Base-by-base conservation (phyloP, 1,284 basidiomycete species). In the Heliocybe sulcata region DNA sequence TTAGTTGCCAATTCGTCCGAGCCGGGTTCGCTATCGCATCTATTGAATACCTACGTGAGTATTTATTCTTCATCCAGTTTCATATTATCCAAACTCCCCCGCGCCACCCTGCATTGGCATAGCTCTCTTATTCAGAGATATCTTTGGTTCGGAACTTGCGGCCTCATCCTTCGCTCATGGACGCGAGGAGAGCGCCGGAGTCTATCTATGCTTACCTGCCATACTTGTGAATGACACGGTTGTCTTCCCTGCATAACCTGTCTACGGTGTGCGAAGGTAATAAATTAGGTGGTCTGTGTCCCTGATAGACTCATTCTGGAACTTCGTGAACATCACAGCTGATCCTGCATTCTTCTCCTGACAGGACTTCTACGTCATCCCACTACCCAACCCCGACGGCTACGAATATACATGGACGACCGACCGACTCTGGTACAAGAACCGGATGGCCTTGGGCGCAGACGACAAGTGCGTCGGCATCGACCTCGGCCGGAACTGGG, bases 361-460 rank as follows among this genome's bases (percentile, higher is more conserved):
- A 1, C 56, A 85, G 82, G 79, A 82, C 42, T 87, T 94, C 65
- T 83, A 90, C 54, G 77, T 94, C 57, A 74, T 95, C 9, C 90
- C 92, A 0, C 73, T 83, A 0, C 81, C 90, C 3, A 95, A 94
- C 63, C 90, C 90, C 4, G 92, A 95, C 63, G 92, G 92, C 0
- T 93, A 92, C 64, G 77, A 73, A 1, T 88, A 85, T 64, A 85
- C 73, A 2, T 79, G 76, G 67, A 55, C 59, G 16, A 35, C 65
- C 22, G 83, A 90, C 57, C 79, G 92, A 1, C 80, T 89, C 61
- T 94, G 91, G 91, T 82, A 88, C 65, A 94, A 94, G 74, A 94
- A 90, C 62, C 77, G 91, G 27, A 47, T 35, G 38, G 26, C 20
- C 3, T 61, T 80, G 22, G 77, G 75, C 3, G 70, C 74, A 27